Evolutionary conservation across 2,329 filamentous ascomycete species (phyloP).

Genomic region (Verticillium klebahnii): DNA sequence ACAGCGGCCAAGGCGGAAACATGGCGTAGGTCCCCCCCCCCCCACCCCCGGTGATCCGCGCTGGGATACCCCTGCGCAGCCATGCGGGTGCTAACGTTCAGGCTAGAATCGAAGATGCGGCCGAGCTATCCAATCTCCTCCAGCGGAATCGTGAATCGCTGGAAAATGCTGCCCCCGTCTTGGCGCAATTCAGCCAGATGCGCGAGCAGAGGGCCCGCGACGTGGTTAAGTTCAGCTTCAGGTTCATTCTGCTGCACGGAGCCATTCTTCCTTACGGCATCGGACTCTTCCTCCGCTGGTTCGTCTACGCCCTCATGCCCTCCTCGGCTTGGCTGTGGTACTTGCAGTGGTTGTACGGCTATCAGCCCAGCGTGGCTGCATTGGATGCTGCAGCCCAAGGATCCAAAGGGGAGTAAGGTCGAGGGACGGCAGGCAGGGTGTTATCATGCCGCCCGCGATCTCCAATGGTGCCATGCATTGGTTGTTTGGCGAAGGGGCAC

Average conservation of each 20-base stretch:
- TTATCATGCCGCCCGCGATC: background rate
- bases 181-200: constrained; percentile 8
- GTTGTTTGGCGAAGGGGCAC: background rate
- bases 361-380: constrained; percentile 10
- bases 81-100: background rate
- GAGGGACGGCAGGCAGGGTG: background rate
- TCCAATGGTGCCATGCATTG: background rate
- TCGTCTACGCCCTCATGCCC: constrained; percentile 13
- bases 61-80: too few relatives aligned
- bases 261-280: constrained; percentile 12
- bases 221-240: constrained; percentile 12
- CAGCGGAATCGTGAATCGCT: constrained; percentile 6
- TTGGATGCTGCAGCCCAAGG: background rate
- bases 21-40: background rate
- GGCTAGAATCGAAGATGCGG: constrained; percentile 12
- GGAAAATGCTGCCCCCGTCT: constrained; percentile 5
- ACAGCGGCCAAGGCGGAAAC: background rate
- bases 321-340: constrained; percentile 12
- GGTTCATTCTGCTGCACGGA: constrained; percentile 12
- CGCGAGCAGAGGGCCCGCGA: constrained; percentile 10
- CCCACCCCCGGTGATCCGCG: background rate
- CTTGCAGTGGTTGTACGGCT: constrained; percentile 13
- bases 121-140: constrained; percentile 11
- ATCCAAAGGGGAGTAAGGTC: background rate
- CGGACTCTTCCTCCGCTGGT: constrained; percentile 8